Conservation (phyloP, 2,329 filamentous ascomycete genomes). For the Sporothrix brasiliensis region DNA sequence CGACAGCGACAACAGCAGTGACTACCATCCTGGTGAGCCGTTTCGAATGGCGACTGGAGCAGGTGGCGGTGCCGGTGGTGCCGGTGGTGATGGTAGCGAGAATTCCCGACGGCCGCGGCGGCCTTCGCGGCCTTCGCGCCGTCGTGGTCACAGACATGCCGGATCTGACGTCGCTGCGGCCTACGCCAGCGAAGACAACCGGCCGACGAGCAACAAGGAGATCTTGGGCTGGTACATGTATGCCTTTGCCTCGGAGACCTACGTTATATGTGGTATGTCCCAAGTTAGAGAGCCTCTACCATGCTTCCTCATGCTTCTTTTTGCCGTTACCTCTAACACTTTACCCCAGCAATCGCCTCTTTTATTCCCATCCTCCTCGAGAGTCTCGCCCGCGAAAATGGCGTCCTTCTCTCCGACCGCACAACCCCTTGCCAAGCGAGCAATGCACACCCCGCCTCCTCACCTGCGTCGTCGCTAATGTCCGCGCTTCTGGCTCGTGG, state of each 20-base stretch:
- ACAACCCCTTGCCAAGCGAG: constrained; percentile 72
- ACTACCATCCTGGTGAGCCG: constrained; percentile 23
- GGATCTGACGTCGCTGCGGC: constrained; percentile 48
- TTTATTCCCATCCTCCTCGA: constrained; percentile 97
- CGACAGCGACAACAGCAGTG: constrained; percentile 26
- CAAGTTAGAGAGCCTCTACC: too few relatives aligned
- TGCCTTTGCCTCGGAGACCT: constrained; percentile 94
- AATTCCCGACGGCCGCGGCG: constrained; percentile 31
- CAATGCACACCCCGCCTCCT: constrained; percentile 46
- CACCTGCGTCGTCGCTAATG: not conserved
- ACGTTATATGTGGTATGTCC: constrained; percentile 83
- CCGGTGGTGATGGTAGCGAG: constrained; percentile 2
- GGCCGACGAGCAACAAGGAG: constrained; percentile 86
- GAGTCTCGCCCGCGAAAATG: constrained; percentile 88
- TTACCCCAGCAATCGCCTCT: constrained; percentile 57
- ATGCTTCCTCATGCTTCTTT: not conserved
- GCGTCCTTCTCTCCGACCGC: constrained; percentile 78
- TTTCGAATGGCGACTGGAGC: constrained; percentile 28
- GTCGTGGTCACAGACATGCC: constrained; percentile 41
- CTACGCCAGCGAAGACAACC: constrained; percentile 82
- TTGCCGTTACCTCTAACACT: constrained; percentile 7
- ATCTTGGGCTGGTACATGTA: constrained; percentile 94
- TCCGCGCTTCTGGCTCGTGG: not conserved
- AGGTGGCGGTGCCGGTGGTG: not conserved
- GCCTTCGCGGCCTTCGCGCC: constrained; percentile 44